These are phyloP conservation scores for Ballota nigra DNA, from an alignment of 257 asterid species.

Conservation along the genomic window DNA sequence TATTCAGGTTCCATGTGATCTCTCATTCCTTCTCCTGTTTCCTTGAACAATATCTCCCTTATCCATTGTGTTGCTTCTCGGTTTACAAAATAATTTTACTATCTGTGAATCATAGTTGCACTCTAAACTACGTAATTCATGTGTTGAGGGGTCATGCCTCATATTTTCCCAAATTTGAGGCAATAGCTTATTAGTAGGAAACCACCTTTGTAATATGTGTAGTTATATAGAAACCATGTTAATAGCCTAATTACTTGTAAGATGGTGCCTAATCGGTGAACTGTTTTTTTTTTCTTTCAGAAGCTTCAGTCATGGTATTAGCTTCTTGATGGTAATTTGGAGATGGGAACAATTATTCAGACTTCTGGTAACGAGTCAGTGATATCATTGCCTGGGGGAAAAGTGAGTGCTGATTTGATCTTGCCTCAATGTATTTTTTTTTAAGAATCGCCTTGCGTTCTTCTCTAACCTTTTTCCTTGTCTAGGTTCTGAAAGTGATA, in stretches of 20 bases:
- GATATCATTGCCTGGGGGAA: conserved; percentile 69
- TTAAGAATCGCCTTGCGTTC: background rate
- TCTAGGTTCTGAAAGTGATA: conserved; percentile 74
- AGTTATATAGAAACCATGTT: background rate
- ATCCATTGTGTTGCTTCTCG: conserved; percentile 3
- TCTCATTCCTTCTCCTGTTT: conserved; percentile 2
- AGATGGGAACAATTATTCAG: conserved; percentile 71
- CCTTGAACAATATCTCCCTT: background rate
- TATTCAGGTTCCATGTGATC: background rate
- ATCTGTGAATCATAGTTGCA: conserved; percentile 1
- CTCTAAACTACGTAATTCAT: background rate
- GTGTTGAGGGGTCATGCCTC: conserved; percentile 5
- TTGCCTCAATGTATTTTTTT: conserved; percentile 10
- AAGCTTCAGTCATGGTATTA: conserved; percentile 86
- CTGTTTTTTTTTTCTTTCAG: too few species aligned
- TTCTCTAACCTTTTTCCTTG: conserved; percentile 20
- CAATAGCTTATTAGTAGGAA: conserved; percentile 1
- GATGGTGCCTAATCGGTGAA: too few species aligned
- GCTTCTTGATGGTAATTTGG: conserved; percentile 93
- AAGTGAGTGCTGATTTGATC: conserved; percentile 45
- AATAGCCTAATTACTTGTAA: background rate
- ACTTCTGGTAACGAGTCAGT: conserved; percentile 68
- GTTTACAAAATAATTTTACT: conserved; percentile 3
- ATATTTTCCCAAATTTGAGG: background rate
- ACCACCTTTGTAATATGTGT: background rate